These are phyloP conservation scores for Iris macrosiphon DNA, from an alignment of 106 monocot genomes.

Conservation along the genomic window DNA sequence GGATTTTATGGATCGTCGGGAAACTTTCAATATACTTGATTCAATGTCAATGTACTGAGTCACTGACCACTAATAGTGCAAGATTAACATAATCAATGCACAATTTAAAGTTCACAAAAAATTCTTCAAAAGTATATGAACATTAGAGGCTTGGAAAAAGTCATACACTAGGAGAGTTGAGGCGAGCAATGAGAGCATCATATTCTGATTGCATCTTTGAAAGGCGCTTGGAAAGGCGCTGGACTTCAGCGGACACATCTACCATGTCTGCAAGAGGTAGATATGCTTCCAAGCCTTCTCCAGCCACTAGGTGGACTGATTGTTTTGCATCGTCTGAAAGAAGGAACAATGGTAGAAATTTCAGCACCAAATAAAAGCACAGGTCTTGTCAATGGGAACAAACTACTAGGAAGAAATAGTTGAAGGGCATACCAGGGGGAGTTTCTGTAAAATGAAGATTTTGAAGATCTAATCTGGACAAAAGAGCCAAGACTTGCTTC, in stretches of 20 bases:
- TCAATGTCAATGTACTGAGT: no score
- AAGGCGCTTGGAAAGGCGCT: constrained; percentile 79
- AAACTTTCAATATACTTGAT: no score
- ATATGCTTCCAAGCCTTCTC: constrained; percentile 87
- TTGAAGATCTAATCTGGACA: constrained; percentile 75
- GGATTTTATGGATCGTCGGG: no score
- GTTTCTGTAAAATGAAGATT: constrained; percentile 71
- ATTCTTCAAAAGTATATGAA: not conserved
- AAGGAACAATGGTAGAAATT: not conserved
- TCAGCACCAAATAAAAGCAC: not conserved
- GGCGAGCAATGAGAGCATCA: constrained; percentile 71
- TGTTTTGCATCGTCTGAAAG: constrained; percentile 70
- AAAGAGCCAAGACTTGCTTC: constrained; percentile 70
- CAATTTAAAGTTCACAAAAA: no score
- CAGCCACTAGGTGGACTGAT: constrained; percentile 83
- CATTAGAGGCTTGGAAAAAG: not conserved
- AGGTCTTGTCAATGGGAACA: not conserved
- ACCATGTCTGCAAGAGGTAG: constrained; percentile 94
- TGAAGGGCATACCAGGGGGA: constrained; percentile 47
- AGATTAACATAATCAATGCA: no score
- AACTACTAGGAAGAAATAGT: not conserved
- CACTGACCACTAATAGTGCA: no score
- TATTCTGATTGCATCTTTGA: constrained; percentile 93
- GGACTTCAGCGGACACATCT: constrained; percentile 78
- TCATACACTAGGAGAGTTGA: constrained; percentile 67